Percentiles rank a stretch among this genome's conserved stretches.
These are phyloP conservation scores for Helenozyma baotianmanensis DNA, from an alignment of 805 yeast species.

Conservation along the genomic window DNA sequence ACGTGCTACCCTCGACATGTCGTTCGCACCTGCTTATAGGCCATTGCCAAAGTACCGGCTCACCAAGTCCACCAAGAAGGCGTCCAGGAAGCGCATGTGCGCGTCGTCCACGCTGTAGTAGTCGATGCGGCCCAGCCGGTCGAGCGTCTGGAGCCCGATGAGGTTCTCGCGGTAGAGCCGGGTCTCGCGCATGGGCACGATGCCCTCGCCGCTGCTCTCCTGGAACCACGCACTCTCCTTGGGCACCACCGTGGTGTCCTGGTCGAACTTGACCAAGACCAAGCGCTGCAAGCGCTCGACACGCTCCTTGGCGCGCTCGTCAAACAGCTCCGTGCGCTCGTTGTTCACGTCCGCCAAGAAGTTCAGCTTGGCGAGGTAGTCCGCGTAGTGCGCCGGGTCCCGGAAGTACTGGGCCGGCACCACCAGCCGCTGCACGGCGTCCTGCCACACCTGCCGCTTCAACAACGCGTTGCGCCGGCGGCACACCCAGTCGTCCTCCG, in stretches of 20 bases:
- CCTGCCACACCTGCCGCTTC: conserved; percentile 57
- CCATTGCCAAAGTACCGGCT: conserved; percentile 34
- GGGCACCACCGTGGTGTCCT: conserved; percentile 70
- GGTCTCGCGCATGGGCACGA: conserved; percentile 46
- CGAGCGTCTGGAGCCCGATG: conserved; percentile 54
- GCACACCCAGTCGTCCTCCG: conserved; percentile 55
- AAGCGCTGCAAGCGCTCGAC: conserved; percentile 45
- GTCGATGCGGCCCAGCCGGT: conserved; percentile 40
- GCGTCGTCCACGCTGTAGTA: conserved; percentile 49
- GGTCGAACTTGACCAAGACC: conserved; percentile 54
- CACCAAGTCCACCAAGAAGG: conserved; percentile 42
- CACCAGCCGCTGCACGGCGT: conserved; percentile 49
- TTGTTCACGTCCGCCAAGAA: conserved; percentile 67
- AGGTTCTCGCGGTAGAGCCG: conserved; percentile 48
- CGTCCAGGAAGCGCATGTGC: conserved; percentile 64
- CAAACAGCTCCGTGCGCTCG: conserved; percentile 37
- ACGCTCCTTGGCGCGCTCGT: conserved; percentile 39
- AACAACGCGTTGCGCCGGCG: conserved; percentile 48
- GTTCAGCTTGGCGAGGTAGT: conserved; percentile 51
- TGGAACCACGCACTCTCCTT: conserved; percentile 66
- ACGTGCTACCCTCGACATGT: conserved; percentile 12
- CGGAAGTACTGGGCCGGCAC: conserved; percentile 77
- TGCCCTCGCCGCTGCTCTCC: conserved; percentile 41
- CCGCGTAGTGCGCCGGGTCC: conserved; percentile 49
- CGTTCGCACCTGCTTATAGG: background rate